Percentiles rank a stretch among this genome's conserved stretches.
These are phyloP conservation scores for Daldinia bambusicola DNA, from an alignment of 495 filamentous ascomycete species.

Conservation along the genomic window DNA sequence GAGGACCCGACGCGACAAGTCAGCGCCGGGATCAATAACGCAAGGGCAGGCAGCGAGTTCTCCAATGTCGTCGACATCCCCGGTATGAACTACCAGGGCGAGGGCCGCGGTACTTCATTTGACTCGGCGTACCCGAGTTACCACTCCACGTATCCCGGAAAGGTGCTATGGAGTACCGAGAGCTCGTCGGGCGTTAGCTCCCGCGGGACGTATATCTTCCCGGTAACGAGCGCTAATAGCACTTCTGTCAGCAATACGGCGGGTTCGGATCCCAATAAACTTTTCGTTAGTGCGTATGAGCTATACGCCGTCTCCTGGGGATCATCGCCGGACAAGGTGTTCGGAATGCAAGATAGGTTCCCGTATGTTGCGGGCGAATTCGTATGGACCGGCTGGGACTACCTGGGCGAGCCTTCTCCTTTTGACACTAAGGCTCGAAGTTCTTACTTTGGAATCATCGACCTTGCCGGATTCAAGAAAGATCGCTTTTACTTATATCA, in stretches of 20 bases:
- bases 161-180: conserved; percentile 59
- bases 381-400: conserved; percentile 64
- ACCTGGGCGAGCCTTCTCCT: conserved; percentile 62
- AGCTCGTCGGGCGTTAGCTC: conserved; percentile 55
- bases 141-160: conserved; percentile 53
- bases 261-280: conserved; percentile 42
- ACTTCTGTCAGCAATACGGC: conserved; percentile 38
- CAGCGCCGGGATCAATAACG: conserved; percentile 56
- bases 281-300: conserved; percentile 60
- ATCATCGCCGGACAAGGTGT: conserved; percentile 60
- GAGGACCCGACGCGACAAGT: conserved; percentile 57
- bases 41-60: conserved; percentile 46
- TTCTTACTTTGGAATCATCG: conserved; percentile 61
- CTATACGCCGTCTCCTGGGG: conserved; percentile 56
- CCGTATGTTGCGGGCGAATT: conserved; percentile 60
- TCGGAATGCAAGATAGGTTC: conserved; percentile 56
- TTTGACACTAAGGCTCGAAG: conserved; percentile 53
- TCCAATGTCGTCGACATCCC: conserved; percentile 54
- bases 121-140: conserved; percentile 52
- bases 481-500: conserved; percentile 62
- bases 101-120: conserved; percentile 51
- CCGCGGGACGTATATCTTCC: conserved; percentile 62
- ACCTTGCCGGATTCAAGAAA: conserved; percentile 63
- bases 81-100: conserved; percentile 63
- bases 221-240: conserved; percentile 52